Base-by-base conservation (phyloP, 768 basidiomycete species). In the Gymnopilus junonius region DNA sequence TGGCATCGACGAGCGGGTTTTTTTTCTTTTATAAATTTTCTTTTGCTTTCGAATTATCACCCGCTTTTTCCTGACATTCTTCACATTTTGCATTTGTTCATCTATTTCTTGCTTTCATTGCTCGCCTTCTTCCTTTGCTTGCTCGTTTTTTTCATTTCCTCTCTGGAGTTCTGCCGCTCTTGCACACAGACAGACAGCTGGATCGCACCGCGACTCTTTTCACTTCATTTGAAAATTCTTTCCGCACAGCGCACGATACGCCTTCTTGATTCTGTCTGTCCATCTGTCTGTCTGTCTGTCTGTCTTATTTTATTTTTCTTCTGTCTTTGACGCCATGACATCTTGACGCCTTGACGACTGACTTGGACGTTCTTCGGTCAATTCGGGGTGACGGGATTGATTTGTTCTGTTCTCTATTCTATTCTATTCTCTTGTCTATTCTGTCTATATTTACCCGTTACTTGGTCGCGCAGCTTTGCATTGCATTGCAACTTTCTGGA, bases 1-100 rank as follows among this genome's bases (percentile, higher is more conserved):
- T n/a, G n/a, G n/a, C n/a, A n/a, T n/a, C n/a, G n/a, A n/a, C n/a
- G n/a, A n/a, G n/a, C n/a, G n/a, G n/a, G n/a, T n/a, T n/a, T 39
- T 46, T 63, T 32, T 55, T 51, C 25, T 32, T 21, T 62, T 55
- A 46, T 50, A 8, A 27, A 58, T 37, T 46, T 48, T 25, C 17
- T 46, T 55, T 46, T 35, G 21, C 32, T 27, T 43, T 51, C 31
- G 50, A 2, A n/a, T n/a, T n/a, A n/a, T n/a, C n/a, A n/a, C n/a
- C n/a, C n/a, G n/a, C n/a, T n/a, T n/a, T n/a, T n/a, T n/a, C n/a
- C n/a, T n/a, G n/a, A n/a, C n/a, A n/a, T n/a, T n/a, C n/a, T n/a
- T n/a, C n/a, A n/a, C n/a, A n/a, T n/a, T n/a, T n/a, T n/a, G n/a
- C n/a, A n/a, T n/a, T n/a, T n/a, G n/a, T n/a, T n/a, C n/a, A n/a